Percentiles rank a stretch among this genome's conserved stretches.
Evolutionary conservation across 768 basidiomycete species (phyloP).

Genomic region (Tephrocybe sp.): DNA sequence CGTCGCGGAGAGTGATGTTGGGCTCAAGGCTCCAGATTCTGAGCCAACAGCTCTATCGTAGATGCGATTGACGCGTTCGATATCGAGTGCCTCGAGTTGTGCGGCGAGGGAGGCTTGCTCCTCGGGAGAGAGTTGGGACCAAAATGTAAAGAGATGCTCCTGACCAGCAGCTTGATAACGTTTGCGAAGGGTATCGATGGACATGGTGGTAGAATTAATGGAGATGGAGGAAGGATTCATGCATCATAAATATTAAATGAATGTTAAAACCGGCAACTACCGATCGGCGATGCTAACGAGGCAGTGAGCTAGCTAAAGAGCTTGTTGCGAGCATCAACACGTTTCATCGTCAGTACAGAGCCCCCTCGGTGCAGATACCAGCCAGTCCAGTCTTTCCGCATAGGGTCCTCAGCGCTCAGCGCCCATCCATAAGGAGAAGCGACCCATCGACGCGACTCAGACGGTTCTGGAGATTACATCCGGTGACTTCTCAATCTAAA

Average conservation of each 20-base stretch:
- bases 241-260: slow-evolving; percentile 1
- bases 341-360: too few relatives aligned
- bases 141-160: slow-evolving; percentile 88
- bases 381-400: too few relatives aligned
- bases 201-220: slow-evolving; percentile 41
- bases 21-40: slow-evolving; percentile 47
- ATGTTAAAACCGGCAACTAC: slow-evolving; percentile 18
- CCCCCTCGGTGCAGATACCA: too few relatives aligned
- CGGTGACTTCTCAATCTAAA: too few relatives aligned
- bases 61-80: slow-evolving; percentile 89
- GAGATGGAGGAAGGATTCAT: slow-evolving; percentile 6
- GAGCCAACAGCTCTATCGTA: slow-evolving; percentile 73
- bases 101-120: slow-evolving; percentile 63
- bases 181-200: slow-evolving; percentile 53
- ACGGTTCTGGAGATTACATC: too few relatives aligned
- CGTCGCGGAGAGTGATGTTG: slow-evolving; percentile 33
- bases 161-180: slow-evolving; percentile 83
- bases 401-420: too few relatives aligned
- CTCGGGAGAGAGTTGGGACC: slow-evolving; percentile 61
- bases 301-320: too few relatives aligned
- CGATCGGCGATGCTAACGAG: slow-evolving; percentile 3
- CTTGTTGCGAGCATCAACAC: too few relatives aligned
- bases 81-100: slow-evolving; percentile 82
- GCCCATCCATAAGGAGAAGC: too few relatives aligned
- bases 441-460: too few relatives aligned